Conservation (phyloP, 805 yeast genomes). For the Yueomyces sp. region DNA sequence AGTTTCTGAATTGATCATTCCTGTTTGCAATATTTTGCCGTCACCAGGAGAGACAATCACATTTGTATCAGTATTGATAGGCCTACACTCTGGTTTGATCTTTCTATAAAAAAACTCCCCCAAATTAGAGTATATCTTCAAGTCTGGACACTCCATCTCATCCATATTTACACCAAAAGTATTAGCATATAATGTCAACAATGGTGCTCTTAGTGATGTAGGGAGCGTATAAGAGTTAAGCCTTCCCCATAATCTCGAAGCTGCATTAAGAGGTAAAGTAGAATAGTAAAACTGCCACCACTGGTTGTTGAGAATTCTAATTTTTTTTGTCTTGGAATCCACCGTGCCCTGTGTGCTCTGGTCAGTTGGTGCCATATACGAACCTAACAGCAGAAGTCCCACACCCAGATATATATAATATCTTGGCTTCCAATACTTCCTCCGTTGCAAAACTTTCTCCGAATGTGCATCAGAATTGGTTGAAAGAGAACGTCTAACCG, state of each 20-base stretch:
- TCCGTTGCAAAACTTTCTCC: too few species aligned
- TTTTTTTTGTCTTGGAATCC: slow-evolving; percentile 18
- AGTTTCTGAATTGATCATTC: slow-evolving; percentile 47
- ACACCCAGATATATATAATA: neutral
- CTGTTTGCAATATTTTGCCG: slow-evolving; percentile 79
- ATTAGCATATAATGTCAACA: slow-evolving; percentile 63
- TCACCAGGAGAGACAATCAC: slow-evolving; percentile 80
- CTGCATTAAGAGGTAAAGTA: slow-evolving; percentile 78
- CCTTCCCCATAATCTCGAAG: slow-evolving; percentile 91
- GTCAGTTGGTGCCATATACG: neutral
- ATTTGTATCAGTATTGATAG: slow-evolving; percentile 48
- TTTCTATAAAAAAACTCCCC: slow-evolving; percentile 86
- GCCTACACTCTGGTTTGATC: slow-evolving; percentile 66
- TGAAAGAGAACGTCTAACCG: too few species aligned
- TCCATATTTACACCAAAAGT: slow-evolving; percentile 79
- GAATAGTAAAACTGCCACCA: slow-evolving; percentile 88
- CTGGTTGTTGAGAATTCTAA: slow-evolving; percentile 30
- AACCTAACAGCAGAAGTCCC: neutral
- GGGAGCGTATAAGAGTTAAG: slow-evolving; percentile 77
- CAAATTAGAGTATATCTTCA: slow-evolving; percentile 61
- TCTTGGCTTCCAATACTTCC: too few species aligned
- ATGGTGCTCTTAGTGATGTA: slow-evolving; percentile 72
- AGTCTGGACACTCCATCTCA: slow-evolving; percentile 77
- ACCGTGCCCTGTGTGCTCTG: neutral
- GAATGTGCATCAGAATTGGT: too few species aligned